Evolutionary conservation across 306 rosid genomes (phyloP).

Genomic region (Lathyrus oleraceus): DNA sequence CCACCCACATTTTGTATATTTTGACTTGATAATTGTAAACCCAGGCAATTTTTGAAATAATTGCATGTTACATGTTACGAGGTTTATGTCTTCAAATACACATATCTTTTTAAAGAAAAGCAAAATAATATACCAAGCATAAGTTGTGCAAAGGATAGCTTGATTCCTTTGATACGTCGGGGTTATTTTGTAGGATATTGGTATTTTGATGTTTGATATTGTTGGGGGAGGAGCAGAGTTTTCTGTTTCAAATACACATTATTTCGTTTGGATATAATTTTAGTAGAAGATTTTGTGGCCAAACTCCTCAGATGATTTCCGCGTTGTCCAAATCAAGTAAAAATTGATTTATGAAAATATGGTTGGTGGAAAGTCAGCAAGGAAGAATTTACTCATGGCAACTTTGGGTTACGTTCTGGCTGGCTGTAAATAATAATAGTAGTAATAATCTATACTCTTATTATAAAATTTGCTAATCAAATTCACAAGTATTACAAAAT

Average conservation of each 20-base stretch:
- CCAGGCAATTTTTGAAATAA: conserved; percentile 20
- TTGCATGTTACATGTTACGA: conserved; percentile 8
- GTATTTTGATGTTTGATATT: too few relatives aligned
- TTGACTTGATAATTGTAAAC: conserved; percentile 25
- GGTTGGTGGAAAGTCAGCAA: neutral
- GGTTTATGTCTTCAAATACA: neutral
- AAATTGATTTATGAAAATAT: neutral
- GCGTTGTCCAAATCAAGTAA: neutral
- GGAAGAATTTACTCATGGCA: conserved; percentile 6
- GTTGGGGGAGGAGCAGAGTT: too few relatives aligned
- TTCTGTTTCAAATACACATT: too few relatives aligned
- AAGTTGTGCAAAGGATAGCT: too few relatives aligned
- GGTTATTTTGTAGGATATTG: too few relatives aligned
- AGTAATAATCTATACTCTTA: too few relatives aligned
- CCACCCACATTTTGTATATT: conserved; percentile 15
- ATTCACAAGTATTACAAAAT: neutral
- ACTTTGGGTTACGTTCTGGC: neutral
- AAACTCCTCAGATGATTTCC: neutral
- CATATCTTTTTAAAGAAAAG: neutral
- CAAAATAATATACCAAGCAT: too few relatives aligned
- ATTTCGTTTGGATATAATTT: neutral
- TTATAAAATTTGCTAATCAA: neutral
- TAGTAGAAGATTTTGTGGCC: neutral
- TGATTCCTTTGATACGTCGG: too few relatives aligned
- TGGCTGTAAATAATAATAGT: neutral